Conservation (phyloP, 179 eudicot genomes). For the Carnegiea gigantea region DNA sequence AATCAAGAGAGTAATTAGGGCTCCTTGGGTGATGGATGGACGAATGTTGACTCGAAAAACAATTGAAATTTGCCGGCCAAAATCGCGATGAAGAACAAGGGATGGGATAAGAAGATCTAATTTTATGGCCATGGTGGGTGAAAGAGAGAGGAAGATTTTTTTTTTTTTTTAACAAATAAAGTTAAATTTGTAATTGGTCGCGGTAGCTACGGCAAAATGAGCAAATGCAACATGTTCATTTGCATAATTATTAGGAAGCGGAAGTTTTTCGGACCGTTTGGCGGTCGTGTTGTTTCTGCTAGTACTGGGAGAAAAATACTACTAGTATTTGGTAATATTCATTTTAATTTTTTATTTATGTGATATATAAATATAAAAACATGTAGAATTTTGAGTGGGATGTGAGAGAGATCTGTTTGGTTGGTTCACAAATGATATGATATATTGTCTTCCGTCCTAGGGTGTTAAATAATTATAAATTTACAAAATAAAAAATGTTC, state of each 20-base stretch:
- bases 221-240: neutral
- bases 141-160: neutral
- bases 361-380: too few relatives aligned
- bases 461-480: too few relatives aligned
- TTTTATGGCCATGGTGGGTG: neutral
- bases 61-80: neutral
- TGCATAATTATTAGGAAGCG: neutral
- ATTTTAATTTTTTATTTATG: too few relatives aligned
- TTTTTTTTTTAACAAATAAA: neutral
- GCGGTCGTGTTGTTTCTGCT: neutral
- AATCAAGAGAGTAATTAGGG: neutral
- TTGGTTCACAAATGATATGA: conserved; percentile 1
- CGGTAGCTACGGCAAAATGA: neutral
- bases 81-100: neutral
- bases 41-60: neutral
- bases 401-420: neutral
- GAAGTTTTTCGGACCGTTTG: neutral
- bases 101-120: conserved; percentile 3
- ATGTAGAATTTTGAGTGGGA: neutral
- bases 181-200: neutral
- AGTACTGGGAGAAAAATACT: neutral
- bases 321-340: too few relatives aligned
- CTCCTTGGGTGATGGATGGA: neutral
- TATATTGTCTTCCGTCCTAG: too few relatives aligned
- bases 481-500: too few relatives aligned